These are phyloP conservation scores for Apiotrichum montevideense DNA, from an alignment of 1,284 basidiomycete species.

Conservation along the genomic window DNA sequence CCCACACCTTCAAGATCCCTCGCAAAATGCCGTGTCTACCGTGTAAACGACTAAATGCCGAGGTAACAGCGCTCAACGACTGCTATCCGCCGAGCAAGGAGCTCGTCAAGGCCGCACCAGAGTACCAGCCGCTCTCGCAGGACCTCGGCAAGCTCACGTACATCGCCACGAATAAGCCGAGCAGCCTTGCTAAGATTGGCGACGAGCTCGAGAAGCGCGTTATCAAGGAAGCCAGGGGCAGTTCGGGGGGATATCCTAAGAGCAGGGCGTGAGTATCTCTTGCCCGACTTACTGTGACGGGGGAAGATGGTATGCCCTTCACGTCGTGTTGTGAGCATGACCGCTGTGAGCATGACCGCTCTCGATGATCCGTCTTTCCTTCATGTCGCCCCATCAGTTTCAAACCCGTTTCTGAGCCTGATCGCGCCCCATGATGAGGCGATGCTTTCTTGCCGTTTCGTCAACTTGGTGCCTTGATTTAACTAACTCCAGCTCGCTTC, in stretches of 20 bases:
- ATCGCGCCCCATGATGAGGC: too few relatives aligned
- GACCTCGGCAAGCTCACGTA: slow-evolving; percentile 88
- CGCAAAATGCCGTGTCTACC: slow-evolving; percentile 29
- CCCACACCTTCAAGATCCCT: background rate
- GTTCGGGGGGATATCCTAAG: slow-evolving; percentile 65
- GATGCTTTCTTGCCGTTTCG: too few relatives aligned
- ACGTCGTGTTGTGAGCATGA: too few relatives aligned
- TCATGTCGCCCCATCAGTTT: too few relatives aligned
- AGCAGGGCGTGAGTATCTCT: slow-evolving; percentile 64
- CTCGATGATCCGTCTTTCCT: too few relatives aligned
- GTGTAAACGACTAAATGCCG: slow-evolving; percentile 30
- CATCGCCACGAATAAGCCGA: slow-evolving; percentile 83
- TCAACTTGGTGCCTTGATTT: too few relatives aligned
- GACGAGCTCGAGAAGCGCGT: slow-evolving; percentile 75
- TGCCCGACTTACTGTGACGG: too few relatives aligned
- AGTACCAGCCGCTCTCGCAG: slow-evolving; percentile 79
- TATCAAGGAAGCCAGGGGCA: slow-evolving; percentile 61
- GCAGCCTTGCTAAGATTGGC: slow-evolving; percentile 80
- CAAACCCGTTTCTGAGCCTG: too few relatives aligned
- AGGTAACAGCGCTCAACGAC: slow-evolving; percentile 61
- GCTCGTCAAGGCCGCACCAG: slow-evolving; percentile 58
- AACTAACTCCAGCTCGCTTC: slow-evolving; percentile 57
- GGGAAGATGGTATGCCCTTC: too few relatives aligned
- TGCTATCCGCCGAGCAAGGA: slow-evolving; percentile 84
- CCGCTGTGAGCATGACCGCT: too few relatives aligned